Base-by-base conservation (phyloP, 306 rosid genomes). In the Cucumis sativus region DNA sequence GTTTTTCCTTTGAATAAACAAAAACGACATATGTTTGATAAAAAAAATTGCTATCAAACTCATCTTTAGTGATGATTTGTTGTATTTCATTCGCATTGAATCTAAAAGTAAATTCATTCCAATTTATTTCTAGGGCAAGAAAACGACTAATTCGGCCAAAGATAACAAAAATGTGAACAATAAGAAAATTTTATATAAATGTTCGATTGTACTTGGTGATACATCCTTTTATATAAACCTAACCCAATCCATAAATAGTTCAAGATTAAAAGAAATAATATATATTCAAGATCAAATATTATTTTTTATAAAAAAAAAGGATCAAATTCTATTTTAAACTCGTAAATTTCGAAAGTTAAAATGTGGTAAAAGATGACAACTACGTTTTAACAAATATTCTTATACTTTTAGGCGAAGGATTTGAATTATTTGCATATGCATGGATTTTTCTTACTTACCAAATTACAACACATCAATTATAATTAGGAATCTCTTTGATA, bases 401-500 rank as follows among this genome's bases (percentile, higher is more conserved):
- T 9, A 37, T 35, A 4, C 8, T 39, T 61, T 61, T 61, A n/a
- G 5, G 28, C 16, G 0, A 6, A 9, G 12, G 28, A n/a, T 18
- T 67, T 45, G 73, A 68, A 41, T 68, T 68, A 67, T 40, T 68
- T 43, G 56, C 75, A 43, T 41, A 20, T 21, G 56, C 56, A 68
- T 68, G 74, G n/a, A 52, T 47, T 47, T 12, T 7, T 35, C 18
- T 60, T 11, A 60, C 18, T 17, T 10, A 16, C 10, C 15, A 39
- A 40, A n/a, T 18, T 40, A 68, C 6, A 67, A 21, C 35, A 21
- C 10, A 6, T 21, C 21, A 20, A 43, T 41, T 68, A 68, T 13
- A 68, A 68, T 43, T 68, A 70, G 76, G 59, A 71, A 71, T 72
- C 43, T 72, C 16, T 72, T 51, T 51, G 61, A 72, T 23, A 72